phyloP scores from a whole-genome alignment of 805 yeast species.

The Sugiyamaella americana region DNA sequence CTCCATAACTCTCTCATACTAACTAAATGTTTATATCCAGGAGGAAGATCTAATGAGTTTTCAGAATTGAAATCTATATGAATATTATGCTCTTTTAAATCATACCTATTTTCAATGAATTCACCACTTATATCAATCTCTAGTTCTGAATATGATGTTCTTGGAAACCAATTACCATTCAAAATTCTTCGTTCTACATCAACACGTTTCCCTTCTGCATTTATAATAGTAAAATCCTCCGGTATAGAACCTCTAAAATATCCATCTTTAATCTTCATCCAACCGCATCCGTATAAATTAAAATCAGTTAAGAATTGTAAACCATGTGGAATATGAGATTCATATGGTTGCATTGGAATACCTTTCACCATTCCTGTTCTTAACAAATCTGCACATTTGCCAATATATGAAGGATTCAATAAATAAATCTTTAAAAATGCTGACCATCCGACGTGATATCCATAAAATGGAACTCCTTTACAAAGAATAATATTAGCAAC shows the following conservation, averaged over 20 bases:
- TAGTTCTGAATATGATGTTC: slow-evolving; percentile 57
- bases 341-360: slow-evolving; percentile 48
- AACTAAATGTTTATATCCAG: slow-evolving; percentile 19
- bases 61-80: slow-evolving; percentile 46
- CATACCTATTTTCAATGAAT: slow-evolving; percentile 52
- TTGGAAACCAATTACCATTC: slow-evolving; percentile 30
- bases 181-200: slow-evolving; percentile 11
- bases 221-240: slow-evolving; percentile 1
- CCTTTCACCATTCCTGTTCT: slow-evolving; percentile 41
- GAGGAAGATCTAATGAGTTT: slow-evolving; percentile 13
- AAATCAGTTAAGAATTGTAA: slow-evolving; percentile 78
- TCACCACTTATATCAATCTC: slow-evolving; percentile 67
- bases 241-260: slow-evolving; percentile 17
- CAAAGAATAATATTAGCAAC: slow-evolving; percentile 42
- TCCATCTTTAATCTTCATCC: slow-evolving; percentile 45
- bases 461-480: slow-evolving; percentile 77
- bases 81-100: slow-evolving; percentile 34
- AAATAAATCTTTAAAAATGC: slow-evolving; percentile 63
- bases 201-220: not conserved
- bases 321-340: slow-evolving; percentile 71
- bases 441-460: slow-evolving; percentile 63
- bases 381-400: slow-evolving; percentile 48
- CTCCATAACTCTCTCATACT: slow-evolving; percentile 43
- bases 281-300: slow-evolving; percentile 78
- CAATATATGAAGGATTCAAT: slow-evolving; percentile 53